Evolutionary conservation across 148 eudicot genomes (phyloP).

Genomic region (Silene conica): DNA sequence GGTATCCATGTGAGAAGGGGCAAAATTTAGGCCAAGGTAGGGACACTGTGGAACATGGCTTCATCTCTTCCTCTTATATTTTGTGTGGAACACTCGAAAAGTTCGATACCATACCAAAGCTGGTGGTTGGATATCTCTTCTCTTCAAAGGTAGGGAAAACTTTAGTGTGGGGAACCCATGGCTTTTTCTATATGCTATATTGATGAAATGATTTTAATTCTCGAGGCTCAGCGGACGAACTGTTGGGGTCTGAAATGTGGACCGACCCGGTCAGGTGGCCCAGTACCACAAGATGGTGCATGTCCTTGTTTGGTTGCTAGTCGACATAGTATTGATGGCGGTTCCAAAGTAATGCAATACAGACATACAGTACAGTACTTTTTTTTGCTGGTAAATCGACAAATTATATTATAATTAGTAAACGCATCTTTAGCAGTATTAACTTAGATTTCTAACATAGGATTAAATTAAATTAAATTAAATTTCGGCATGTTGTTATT

Average conservation of each 20-base stretch:
- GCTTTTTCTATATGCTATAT: not conserved
- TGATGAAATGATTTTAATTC: slow-evolving; percentile 18
- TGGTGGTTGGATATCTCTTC: slow-evolving; percentile 16
- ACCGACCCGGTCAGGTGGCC: slow-evolving; percentile 11
- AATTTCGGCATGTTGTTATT: not conserved
- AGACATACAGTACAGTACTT: too few species aligned
- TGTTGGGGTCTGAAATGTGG: slow-evolving; percentile 11
- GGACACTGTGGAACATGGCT: slow-evolving; percentile 22
- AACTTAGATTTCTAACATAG: slow-evolving; percentile 11
- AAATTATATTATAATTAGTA: not conserved
- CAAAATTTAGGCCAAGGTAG: slow-evolving; percentile 22
- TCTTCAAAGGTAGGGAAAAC: not conserved
- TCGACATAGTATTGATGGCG: slow-evolving; percentile 19
- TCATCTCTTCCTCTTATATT: slow-evolving; percentile 22
- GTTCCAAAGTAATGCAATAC: not conserved
- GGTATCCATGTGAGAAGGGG: slow-evolving; percentile 27
- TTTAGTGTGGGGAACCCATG: not conserved
- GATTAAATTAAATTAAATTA: slow-evolving; percentile 13
- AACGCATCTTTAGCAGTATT: slow-evolving; percentile 5
- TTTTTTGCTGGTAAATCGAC: slow-evolving; percentile 8
- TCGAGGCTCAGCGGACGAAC: not conserved
- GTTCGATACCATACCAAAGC: not conserved
- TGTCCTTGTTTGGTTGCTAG: slow-evolving; percentile 32
- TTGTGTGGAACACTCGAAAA: slow-evolving; percentile 10
- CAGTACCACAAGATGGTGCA: slow-evolving; percentile 13